Conservation (phyloP, 176 grass and related monocot species). For the Carex myosuroides region DNA sequence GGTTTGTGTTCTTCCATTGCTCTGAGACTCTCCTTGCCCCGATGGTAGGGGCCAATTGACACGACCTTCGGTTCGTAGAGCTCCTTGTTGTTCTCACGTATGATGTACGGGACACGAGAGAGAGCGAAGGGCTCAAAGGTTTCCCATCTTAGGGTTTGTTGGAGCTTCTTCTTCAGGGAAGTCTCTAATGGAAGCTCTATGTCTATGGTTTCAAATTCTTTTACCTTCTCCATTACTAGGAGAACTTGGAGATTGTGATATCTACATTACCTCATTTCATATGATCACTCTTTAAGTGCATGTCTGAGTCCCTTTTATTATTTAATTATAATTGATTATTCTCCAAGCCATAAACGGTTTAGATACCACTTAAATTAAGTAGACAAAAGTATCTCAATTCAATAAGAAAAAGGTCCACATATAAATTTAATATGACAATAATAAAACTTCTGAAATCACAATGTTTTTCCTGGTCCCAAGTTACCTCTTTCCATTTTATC, state of each 20-base stretch:
- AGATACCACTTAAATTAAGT: not conserved
- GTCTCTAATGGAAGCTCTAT: slow-evolving; percentile 12
- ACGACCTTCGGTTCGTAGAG: slow-evolving; percentile 22
- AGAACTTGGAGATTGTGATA: not conserved
- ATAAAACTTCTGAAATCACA: not conserved
- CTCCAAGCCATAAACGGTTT: not conserved
- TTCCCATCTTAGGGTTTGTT: slow-evolving; percentile 7
- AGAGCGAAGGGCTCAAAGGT: slow-evolving; percentile 10
- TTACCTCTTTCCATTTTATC: not conserved
- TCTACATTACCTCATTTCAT: not conserved
- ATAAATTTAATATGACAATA: not conserved
- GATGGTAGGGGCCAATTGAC: slow-evolving; percentile 22
- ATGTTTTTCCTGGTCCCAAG: too few relatives aligned
- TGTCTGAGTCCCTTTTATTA: not conserved
- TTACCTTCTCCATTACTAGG: not conserved
- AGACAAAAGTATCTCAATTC: not conserved
- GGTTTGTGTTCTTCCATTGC: slow-evolving; percentile 23
- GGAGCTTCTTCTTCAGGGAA: slow-evolving; percentile 6
- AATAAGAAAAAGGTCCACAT: not conserved
- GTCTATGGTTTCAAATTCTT: not conserved
- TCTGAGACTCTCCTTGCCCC: not conserved
- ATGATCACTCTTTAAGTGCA: not conserved
- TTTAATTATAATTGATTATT: not conserved
- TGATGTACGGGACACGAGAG: not conserved
- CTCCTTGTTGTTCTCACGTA: slow-evolving; percentile 14